phyloP scores from a whole-genome alignment of 2,329 filamentous ascomycete genomes.

The Canariomyces notabilis region DNA sequence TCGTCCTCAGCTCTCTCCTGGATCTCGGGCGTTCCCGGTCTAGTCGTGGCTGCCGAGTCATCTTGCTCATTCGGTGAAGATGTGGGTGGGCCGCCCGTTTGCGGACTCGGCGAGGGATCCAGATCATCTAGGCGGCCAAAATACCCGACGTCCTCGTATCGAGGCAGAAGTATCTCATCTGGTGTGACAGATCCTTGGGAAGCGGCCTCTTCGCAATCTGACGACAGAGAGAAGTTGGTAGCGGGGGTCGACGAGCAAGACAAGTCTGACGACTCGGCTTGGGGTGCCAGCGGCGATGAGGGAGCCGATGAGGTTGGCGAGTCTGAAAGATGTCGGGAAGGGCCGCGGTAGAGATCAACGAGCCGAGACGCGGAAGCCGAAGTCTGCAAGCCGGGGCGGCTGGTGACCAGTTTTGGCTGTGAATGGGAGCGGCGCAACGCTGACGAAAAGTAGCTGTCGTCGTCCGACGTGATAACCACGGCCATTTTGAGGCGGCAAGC shows the following conservation, averaged over 20 bases:
- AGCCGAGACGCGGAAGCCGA: constrained; percentile 44
- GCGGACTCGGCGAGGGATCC: constrained; percentile 48
- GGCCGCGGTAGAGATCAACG: constrained; percentile 42
- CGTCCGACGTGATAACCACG: constrained; percentile 52
- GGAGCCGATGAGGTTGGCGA: constrained; percentile 49
- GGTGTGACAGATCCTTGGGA: constrained; percentile 41
- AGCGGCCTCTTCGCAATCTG: constrained; percentile 46
- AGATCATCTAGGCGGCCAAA: constrained; percentile 42
- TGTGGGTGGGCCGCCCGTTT: constrained; percentile 45
- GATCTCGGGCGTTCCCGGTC: constrained; percentile 53
- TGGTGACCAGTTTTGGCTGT: constrained; percentile 50
- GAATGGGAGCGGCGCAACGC: constrained; percentile 56
- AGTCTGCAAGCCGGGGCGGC: constrained; percentile 38
- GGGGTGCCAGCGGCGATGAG: constrained; percentile 51
- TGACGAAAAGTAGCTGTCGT: constrained; percentile 52
- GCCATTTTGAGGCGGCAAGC: constrained; percentile 40
- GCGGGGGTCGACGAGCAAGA: constrained; percentile 60
- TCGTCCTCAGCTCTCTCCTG: constrained; percentile 70
- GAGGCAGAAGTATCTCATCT: constrained; percentile 43
- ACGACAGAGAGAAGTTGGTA: constrained; percentile 58
- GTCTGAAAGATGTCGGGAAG: constrained; percentile 40
- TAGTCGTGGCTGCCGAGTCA: constrained; percentile 45
- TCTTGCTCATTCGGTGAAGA: constrained; percentile 52
- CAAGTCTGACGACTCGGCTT: constrained; percentile 48
- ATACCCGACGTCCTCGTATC: constrained; percentile 44